Evolutionary conservation across 1,139 yeast species (phyloP), one percentile per base, ranked within the genome.

Genomic region (Wickerhamomyces sp.): DNA sequence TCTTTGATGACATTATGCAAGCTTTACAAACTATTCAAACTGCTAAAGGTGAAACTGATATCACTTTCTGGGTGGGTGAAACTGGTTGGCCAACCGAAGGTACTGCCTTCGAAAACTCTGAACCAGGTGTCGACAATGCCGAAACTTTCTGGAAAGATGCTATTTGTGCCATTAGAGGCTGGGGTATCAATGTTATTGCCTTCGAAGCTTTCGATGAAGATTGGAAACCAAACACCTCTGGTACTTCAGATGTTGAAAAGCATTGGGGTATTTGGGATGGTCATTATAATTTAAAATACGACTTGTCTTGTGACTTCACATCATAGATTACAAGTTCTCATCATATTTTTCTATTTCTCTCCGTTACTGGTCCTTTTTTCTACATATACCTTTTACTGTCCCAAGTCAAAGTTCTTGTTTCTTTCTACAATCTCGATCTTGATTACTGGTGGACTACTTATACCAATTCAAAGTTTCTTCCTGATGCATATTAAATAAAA

Each of bases 61-160:
- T 89, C 55, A 74, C 77, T 45, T 88, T 90, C 73, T 89, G 92
- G 89, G 92, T 90, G 58, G 97, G 97, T 62, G 97, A 92, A 74
- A 92, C 97, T 51, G 98, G 97, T 55, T 90, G 97, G 96, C 96
- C 97, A 60, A 78, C 96, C 33, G 80, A 73, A 12, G 98, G 98
- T 64, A 79, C 88, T 49, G 67, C 71, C 61, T 89, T 67, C 56
- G 86, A 79, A 59, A 40, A 58, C 48, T 65, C 92, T 41, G 60
- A 65, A 35, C 96, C 97, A 55, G 64, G 81, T 55, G 73, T 78
- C 43, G 72, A 63, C 36, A 88, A 87, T 59, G 97, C 97, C 45
- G 70, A 73, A 59, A 63, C 65, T 55, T 89, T 73, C 78, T 92
- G 95, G 95, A 77, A 81, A 64, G 76, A 86, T 56, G 95, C 87